Conservation (phyloP, 441 rosid species). For the Lepidium campestre region DNA sequence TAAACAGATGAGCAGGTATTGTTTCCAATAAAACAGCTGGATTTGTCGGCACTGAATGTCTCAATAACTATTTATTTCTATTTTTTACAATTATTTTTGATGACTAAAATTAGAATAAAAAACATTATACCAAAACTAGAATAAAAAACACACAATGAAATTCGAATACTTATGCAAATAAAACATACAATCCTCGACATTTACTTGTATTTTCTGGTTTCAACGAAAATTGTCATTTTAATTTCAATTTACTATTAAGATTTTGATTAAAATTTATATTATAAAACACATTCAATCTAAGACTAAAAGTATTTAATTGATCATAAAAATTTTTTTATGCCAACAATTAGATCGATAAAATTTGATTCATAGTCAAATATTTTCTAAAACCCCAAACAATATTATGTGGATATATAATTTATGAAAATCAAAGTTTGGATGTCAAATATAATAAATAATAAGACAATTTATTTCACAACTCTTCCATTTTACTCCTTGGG, state of each 20-base stretch:
- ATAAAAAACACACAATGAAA: no score
- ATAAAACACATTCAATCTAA: not conserved
- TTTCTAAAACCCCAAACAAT: no score
- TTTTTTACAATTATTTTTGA: not conserved
- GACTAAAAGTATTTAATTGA: not conserved
- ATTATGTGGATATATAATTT: no score
- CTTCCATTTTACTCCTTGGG: no score
- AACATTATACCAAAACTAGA: no score
- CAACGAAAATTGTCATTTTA: not conserved
- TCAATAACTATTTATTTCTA: slow-evolving; percentile 1
- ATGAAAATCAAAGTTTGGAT: no score
- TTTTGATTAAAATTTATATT: not conserved
- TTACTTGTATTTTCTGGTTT: not conserved
- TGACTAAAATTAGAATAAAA: not conserved
- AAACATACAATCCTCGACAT: not conserved
- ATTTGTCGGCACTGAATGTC: slow-evolving; percentile 26
- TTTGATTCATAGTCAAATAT: no score
- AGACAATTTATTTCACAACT: no score
- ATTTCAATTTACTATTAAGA: not conserved
- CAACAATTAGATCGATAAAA: no score
- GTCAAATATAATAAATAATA: no score
- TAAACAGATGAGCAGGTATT: slow-evolving; percentile 17
- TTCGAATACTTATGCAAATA: not conserved
- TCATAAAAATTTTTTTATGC: no score
- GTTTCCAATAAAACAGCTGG: slow-evolving; percentile 27